Evolutionary conservation across 345 rosid species (phyloP).

Genomic region (Mercurialis annua): DNA sequence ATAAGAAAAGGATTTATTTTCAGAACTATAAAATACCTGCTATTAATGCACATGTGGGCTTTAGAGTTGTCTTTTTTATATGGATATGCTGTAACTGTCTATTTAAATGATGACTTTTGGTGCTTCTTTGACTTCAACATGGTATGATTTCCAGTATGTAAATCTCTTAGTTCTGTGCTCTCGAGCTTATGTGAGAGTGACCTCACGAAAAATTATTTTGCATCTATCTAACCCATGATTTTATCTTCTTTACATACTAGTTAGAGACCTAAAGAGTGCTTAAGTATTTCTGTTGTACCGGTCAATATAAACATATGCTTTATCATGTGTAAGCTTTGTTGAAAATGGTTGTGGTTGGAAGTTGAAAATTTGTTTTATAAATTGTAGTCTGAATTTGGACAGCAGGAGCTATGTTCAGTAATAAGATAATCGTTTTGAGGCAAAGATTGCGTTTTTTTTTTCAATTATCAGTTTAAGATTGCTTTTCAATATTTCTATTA

Average conservation of each 20-base stretch:
- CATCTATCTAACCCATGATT: background rate
- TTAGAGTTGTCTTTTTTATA: background rate
- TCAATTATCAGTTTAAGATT: background rate
- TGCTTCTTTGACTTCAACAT: background rate
- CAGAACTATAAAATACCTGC: background rate
- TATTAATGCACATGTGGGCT: background rate
- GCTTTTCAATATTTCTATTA: background rate
- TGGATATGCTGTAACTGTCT: background rate
- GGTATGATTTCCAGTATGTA: background rate
- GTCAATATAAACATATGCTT: background rate
- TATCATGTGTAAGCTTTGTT: background rate
- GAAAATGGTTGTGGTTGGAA: background rate
- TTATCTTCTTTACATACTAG: background rate
- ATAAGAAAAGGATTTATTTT: conserved; percentile 2
- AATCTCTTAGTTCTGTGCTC: background rate
- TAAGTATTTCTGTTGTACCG: background rate
- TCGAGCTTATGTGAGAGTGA: background rate
- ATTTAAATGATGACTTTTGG: background rate
- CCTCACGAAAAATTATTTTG: background rate
- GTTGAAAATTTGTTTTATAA: background rate
- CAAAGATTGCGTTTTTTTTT: background rate
- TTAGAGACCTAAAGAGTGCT: background rate
- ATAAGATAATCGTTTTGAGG: background rate
- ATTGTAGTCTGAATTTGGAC: background rate
- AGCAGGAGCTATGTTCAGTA: background rate